Conservation (phyloP, 1,284 basidiomycete genomes). For the Ceratobasidium papillatum region DNA sequence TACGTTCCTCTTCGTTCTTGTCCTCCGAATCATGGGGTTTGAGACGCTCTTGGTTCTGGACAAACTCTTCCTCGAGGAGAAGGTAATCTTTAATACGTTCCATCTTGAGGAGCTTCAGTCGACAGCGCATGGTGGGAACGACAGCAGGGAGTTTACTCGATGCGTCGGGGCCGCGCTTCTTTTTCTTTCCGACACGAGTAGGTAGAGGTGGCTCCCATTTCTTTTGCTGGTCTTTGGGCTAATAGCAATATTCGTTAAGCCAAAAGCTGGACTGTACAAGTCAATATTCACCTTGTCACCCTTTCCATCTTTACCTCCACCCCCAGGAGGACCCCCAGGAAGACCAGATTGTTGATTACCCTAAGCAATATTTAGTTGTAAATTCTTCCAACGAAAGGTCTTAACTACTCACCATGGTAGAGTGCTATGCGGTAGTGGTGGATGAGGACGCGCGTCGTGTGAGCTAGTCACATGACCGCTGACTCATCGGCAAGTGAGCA, state of each 20-base stretch:
- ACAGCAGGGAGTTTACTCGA: conserved; percentile 93
- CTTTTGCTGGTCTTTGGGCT: conserved; percentile 73
- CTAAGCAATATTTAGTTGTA: conserved; percentile 53
- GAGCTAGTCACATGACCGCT: conserved; percentile 1
- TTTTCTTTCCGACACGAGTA: conserved; percentile 95
- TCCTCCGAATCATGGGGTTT: conserved; percentile 89
- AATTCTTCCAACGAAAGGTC: background rate
- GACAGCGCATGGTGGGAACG: conserved; percentile 94
- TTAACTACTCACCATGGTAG: conserved; percentile 10
- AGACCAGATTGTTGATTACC: conserved; percentile 83
- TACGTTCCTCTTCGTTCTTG: conserved; percentile 95
- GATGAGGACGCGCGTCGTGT: conserved; percentile 31
- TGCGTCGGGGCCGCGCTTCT: conserved; percentile 88
- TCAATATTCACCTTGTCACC: conserved; percentile 57
- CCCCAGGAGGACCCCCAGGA: conserved; percentile 54
- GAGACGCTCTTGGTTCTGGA: conserved; percentile 92
- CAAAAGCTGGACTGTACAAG: background rate
- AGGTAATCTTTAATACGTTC: conserved; percentile 99
- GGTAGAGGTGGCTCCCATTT: conserved; percentile 99
- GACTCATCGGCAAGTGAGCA: background rate
- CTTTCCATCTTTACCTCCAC: conserved; percentile 65
- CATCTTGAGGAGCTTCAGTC: conserved; percentile 94
- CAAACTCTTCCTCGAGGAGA: conserved; percentile 96
- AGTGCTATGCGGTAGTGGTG: conserved; percentile 10
- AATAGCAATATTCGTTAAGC: background rate